phyloP scores from a whole-genome alignment of 2,329 filamentous ascomycete genomes.

The Curvularia sp. region DNA sequence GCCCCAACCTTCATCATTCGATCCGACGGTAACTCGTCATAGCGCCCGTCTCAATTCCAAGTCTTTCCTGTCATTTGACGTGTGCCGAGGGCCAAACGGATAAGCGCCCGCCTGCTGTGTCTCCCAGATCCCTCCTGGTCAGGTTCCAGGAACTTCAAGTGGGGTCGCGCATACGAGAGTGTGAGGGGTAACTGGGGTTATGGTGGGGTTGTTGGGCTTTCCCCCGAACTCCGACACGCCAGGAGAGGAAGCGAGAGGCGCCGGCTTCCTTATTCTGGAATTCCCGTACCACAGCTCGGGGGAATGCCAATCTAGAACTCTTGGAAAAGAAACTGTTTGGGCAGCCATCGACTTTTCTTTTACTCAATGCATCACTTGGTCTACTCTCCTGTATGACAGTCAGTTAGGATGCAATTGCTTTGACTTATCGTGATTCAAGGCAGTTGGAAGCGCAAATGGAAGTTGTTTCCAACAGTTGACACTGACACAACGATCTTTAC shows the following conservation, averaged over 20 bases:
- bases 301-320: not conserved
- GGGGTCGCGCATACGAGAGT: slow-evolving; percentile 6
- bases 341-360: not conserved
- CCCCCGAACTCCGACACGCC: slow-evolving; percentile 9
- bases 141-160: slow-evolving; percentile 7
- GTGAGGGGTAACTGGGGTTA: slow-evolving; percentile 15
- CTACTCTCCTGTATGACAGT: not conserved
- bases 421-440: not conserved
- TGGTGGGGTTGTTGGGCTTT: slow-evolving; percentile 11
- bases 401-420: not conserved
- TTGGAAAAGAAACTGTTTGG: not conserved
- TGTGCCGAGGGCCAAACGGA: slow-evolving; percentile 12
- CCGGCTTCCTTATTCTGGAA: slow-evolving; percentile 10
- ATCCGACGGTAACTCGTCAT: slow-evolving; percentile 6
- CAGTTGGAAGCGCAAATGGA: not conserved
- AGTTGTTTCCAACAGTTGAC: not conserved
- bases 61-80: slow-evolving; percentile 13
- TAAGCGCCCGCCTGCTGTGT: slow-evolving; percentile 7
- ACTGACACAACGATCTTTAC: not conserved
- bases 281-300: slow-evolving; percentile 1
- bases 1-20: slow-evolving; percentile 6
- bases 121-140: slow-evolving; percentile 3
- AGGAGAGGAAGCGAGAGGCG: slow-evolving; percentile 1
- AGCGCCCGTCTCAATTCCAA: not conserved
- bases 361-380: not conserved